A percentile compares a stretch with the other conserved stretches of the same genome.
These are phyloP conservation scores for Fusarium sp. DNA, from an alignment of 2,329 filamentous ascomycete genomes.

Conservation along the genomic window DNA sequence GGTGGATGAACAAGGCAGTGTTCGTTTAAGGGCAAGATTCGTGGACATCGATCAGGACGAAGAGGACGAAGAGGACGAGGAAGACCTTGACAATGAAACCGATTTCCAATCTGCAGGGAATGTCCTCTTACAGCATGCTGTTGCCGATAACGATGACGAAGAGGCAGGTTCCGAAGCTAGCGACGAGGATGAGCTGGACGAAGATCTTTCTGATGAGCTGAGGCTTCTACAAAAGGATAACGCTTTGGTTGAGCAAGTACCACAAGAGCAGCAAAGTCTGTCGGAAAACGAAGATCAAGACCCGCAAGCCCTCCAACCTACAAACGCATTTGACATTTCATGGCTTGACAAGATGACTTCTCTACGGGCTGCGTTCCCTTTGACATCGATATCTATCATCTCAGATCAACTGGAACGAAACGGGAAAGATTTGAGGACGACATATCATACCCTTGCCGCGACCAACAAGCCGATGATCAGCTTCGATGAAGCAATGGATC, in stretches of 20 bases:
- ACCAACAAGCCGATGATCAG: constrained; percentile 51
- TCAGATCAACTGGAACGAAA: constrained; percentile 54
- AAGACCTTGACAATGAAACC: constrained; percentile 47
- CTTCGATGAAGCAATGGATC: constrained; percentile 53
- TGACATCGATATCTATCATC: constrained; percentile 53
- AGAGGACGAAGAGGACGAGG: constrained; percentile 31
- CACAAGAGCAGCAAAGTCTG: constrained; percentile 14
- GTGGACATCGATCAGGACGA: constrained; percentile 38
- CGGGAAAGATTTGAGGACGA: constrained; percentile 52
- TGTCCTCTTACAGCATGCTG: not conserved
- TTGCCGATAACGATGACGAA: constrained; percentile 35
- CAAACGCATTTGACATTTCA: constrained; percentile 27
- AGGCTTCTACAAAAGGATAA: constrained; percentile 45
- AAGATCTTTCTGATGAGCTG: constrained; percentile 40
- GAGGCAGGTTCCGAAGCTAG: constrained; percentile 43
- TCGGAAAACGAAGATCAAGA: not conserved
- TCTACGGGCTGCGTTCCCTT: constrained; percentile 61
- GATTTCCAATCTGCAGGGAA: constrained; percentile 42
- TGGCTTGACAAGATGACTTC: constrained; percentile 52
- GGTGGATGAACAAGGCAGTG: constrained; percentile 32
- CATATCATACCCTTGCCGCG: constrained; percentile 55
- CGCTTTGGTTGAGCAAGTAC: constrained; percentile 23
- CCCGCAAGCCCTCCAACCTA: not conserved
- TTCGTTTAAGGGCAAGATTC: constrained; percentile 40
- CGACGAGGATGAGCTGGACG: constrained; percentile 27